Percentiles rank a stretch among this genome's conserved stretches.
phyloP scores from a whole-genome alignment of 225 moss, liverwort and hornwort genomes.

The Neckera pumila region DNA sequence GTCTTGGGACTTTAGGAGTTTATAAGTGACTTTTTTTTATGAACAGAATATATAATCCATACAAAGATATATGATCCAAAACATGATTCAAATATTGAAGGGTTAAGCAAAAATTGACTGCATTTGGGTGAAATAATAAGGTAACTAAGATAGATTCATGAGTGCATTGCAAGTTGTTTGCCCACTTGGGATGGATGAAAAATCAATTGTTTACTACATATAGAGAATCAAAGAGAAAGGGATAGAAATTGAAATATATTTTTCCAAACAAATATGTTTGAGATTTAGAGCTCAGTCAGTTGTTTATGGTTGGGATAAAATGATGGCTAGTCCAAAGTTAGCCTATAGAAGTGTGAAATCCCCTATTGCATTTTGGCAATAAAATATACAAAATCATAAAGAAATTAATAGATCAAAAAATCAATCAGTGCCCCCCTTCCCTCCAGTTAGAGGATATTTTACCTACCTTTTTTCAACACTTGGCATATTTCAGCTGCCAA shows the following conservation, averaged over 20 bases:
- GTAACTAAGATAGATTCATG: neutral
- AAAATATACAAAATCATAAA: no score
- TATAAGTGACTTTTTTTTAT: no score
- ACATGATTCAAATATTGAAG: rapidly evolving
- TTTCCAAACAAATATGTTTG: neutral
- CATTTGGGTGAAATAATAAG: neutral
- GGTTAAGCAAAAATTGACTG: neutral
- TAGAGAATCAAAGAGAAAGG: neutral
- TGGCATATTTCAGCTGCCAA: rapidly evolving
- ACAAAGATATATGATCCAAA: neutral
- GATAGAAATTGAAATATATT: neutral
- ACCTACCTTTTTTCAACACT: rapidly evolving
- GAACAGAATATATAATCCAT: neutral
- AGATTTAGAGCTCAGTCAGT: neutral
- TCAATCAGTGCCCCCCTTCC: no score
- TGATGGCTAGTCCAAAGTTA: neutral
- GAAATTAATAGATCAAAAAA: no score
- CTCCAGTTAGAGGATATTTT: no score
- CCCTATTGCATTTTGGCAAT: no score
- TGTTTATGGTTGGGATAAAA: neutral
- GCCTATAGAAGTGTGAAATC: rapidly evolving
- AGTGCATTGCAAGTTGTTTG: neutral
- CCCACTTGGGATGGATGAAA: neutral
- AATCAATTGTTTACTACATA: neutral
- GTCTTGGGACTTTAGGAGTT: no score